Evolutionary conservation across 208 protist genomes (phyloP).

Genomic region (Ichthyophonus hoferi): DNA sequence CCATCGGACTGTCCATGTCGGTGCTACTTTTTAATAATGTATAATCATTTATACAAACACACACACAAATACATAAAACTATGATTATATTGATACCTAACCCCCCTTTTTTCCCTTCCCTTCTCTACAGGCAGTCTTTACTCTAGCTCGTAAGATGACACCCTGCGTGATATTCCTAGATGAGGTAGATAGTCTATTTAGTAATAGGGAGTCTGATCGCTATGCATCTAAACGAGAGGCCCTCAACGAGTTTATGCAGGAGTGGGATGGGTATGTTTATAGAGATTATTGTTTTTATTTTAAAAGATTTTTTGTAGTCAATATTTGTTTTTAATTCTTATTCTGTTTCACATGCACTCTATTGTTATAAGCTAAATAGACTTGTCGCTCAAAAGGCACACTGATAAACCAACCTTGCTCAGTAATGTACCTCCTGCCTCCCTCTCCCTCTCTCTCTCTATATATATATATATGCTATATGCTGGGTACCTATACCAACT

Average conservation of each 20-base stretch:
- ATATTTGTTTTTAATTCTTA: background rate
- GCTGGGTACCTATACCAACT: no score
- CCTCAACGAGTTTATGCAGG: conserved; percentile 49
- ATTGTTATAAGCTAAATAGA: no score
- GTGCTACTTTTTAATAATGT: no score
- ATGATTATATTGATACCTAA: background rate
- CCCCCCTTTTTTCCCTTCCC: background rate
- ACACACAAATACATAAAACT: background rate
- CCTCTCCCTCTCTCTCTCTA: no score
- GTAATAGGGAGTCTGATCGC: background rate
- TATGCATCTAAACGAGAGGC: conserved; percentile 19
- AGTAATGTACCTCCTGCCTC: no score
- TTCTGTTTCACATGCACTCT: background rate
- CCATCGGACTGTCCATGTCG: no score
- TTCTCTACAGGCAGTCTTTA: conserved; percentile 55
- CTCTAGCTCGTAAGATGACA: conserved; percentile 60
- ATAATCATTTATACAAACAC: background rate
- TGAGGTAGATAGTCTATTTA: conserved; percentile 57
- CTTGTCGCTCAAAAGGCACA: no score
- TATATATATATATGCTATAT: no score
- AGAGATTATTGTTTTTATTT: background rate
- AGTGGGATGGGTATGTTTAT: conserved; percentile 48
- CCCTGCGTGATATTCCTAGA: conserved; percentile 67
- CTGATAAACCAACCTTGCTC: no score
- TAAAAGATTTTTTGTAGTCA: background rate